phyloP scores from a whole-genome alignment of 805 yeast species.

The Metschnikowia gelsemii region DNA sequence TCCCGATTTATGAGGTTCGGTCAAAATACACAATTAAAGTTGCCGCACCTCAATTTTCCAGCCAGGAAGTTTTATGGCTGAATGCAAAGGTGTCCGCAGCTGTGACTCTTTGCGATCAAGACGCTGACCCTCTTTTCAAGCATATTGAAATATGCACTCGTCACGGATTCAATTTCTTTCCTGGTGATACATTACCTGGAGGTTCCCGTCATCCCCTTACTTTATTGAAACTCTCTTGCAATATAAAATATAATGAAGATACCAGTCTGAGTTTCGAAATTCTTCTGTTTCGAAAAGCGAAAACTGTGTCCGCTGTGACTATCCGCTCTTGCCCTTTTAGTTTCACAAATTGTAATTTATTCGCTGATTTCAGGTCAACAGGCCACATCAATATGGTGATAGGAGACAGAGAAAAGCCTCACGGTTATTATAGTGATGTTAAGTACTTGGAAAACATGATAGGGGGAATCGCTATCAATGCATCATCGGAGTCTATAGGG shows the following conservation, averaged over 20 bases:
- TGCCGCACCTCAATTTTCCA: conserved; percentile 9
- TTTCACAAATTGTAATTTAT: conserved; percentile 12
- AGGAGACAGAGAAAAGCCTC: conserved; percentile 13
- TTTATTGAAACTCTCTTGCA: neutral
- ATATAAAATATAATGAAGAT: neutral
- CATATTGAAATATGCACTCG: conserved; percentile 4
- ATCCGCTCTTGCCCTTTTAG: conserved; percentile 17
- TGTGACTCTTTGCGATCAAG: neutral
- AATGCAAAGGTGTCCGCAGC: conserved; percentile 1
- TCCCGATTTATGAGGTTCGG: conserved; percentile 2
- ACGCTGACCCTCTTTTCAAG: conserved; percentile 6
- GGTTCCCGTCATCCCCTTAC: neutral
- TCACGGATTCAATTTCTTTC: conserved; percentile 15
- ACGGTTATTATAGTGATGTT: conserved; percentile 37
- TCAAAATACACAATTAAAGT: conserved; percentile 8
- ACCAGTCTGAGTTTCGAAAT: neutral
- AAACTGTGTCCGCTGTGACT: neutral
- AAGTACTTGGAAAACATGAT: conserved; percentile 47
- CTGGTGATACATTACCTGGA: conserved; percentile 9
- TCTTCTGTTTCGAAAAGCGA: neutral
- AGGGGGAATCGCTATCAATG: conserved; percentile 35
- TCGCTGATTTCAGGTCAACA: conserved; percentile 16
- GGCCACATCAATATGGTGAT: conserved; percentile 24
- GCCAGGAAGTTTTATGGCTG: conserved; percentile 11
- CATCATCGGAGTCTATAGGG: conserved; percentile 10